Evolutionary conservation across 2,329 filamentous ascomycete species (phyloP), one percentile per base, ranked within the genome.

Genomic region (Pyrenochaeta sp.): DNA sequence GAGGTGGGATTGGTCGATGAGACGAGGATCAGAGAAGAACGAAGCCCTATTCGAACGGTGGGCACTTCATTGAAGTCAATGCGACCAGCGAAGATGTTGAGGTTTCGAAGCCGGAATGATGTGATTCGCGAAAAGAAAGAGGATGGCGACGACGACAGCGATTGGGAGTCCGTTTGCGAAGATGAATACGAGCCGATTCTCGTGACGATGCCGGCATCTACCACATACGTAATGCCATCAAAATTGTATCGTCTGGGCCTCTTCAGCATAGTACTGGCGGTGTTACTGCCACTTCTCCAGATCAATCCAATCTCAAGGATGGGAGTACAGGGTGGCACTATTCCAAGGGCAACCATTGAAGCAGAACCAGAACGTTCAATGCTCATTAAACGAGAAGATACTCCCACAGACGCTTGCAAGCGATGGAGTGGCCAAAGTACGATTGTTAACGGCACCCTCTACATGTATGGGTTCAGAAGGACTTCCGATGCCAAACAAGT

Each of bases 391-490:
- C 53, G 69, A 31, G 63, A 63, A 4, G 60, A 72, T 17, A 61
- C 65, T 9, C 52, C 59, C 14, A 66, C 64, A 1, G 53, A 71
- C 23, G 59, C 68, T 15, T 72, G 69, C 51, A 71, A 65, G 35
- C 60, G 68, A 35, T 72, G 67, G 67, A 65, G 61, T 11, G 68
- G 69, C 18, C 68, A 71, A 39, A 82, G 77, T 48, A 83, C 88
- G 3, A 65, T 88, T 23, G 77, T 92, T 11, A 90, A 90, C 53
- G 88, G 87, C 10, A 91, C 87, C 0, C 63, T 91, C 3, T 92
- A 89, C 64, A 80, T 90, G 41, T 92, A 90, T 55, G 88, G 88
- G 23, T 89, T 88, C 18, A 80, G 87, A 54, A 80, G 83, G 10
- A 87, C 78, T 35, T 81, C 76, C 1, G 68, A 77, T 11, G 67